These are phyloP conservation scores for Stellera chamaejasme DNA, from an alignment of 345 rosid species.

Conservation along the genomic window DNA sequence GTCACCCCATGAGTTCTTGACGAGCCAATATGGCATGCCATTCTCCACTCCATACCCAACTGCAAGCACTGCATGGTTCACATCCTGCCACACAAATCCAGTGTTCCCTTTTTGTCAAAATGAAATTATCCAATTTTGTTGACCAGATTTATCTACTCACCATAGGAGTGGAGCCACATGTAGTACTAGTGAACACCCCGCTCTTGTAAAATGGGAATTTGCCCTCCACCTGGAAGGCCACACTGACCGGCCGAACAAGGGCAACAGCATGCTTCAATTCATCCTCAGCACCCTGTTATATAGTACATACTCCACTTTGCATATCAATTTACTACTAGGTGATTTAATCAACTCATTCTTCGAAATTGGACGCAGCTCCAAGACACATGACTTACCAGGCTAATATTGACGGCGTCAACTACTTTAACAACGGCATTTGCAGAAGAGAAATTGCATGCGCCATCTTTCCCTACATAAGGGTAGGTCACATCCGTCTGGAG, in stretches of 20 bases:
- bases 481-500: conserved; percentile 88
- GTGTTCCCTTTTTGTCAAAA: not conserved
- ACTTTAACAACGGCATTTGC: conserved; percentile 72
- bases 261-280: conserved; percentile 83
- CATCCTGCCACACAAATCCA: conserved; percentile 42
- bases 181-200: conserved; percentile 61
- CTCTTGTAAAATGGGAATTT: conserved; percentile 54
- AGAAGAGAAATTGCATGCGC: conserved; percentile 66
- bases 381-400: conserved; percentile 41
- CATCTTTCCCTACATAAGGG: conserved; percentile 63
- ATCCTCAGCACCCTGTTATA: conserved; percentile 68
- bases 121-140: no score
- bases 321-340: no score
- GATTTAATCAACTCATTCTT: no score
- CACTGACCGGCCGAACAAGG: conserved; percentile 66
- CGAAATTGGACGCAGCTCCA: no score
- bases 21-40: conserved; percentile 71
- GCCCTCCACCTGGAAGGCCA: conserved; percentile 64
- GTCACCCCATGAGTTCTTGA: conserved; percentile 83
- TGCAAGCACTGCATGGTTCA: conserved; percentile 88
- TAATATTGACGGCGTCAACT: conserved; percentile 68
- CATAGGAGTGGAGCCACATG: conserved; percentile 65
- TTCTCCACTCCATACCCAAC: conserved; percentile 79
- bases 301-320: no score
- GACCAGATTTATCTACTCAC: conserved; percentile 22